Conservation (phyloP, 2,329 filamentous ascomycete species). For the Beauveria medogensis region DNA sequence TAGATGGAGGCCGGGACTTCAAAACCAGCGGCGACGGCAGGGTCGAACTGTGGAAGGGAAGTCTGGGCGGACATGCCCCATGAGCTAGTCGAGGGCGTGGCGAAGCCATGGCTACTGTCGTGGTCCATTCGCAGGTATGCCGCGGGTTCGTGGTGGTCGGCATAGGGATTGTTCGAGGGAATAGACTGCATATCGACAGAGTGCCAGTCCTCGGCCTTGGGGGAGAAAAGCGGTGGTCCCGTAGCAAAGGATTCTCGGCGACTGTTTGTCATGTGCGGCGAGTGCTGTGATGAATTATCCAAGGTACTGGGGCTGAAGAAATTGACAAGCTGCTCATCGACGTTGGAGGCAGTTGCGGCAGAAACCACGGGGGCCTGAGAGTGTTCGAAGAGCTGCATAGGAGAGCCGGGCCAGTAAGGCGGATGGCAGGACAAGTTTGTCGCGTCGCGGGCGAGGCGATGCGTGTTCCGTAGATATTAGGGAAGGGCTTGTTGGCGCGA, state of each 20-base stretch:
- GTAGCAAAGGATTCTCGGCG: constrained; percentile 56
- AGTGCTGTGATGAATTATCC: constrained; percentile 56
- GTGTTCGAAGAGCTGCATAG: constrained; percentile 5
- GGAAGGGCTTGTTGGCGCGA: neutral
- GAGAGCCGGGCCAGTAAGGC: neutral
- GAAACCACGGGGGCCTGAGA: neutral
- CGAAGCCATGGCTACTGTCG: constrained; percentile 34
- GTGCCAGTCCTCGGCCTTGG: constrained; percentile 57
- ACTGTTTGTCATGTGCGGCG: constrained; percentile 54
- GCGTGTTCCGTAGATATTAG: neutral
- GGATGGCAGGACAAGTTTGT: neutral
- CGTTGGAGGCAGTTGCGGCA: neutral
- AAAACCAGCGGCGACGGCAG: constrained; percentile 51
- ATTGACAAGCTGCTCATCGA: constrained; percentile 4
- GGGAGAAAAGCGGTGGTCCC: constrained; percentile 50
- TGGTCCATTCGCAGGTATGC: constrained; percentile 60
- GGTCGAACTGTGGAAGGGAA: constrained; percentile 61
- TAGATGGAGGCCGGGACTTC: constrained; percentile 47
- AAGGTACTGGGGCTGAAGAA: constrained; percentile 21
- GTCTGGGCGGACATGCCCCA: constrained; percentile 62
- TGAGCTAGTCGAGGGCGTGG: constrained; percentile 25
- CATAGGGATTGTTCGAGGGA: constrained; percentile 56
- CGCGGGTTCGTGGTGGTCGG: constrained; percentile 50
- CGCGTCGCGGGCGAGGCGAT: neutral
- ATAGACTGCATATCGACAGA: constrained; percentile 57